Conservation (phyloP, 78 protist genomes). For the Bigelowiella natans region DNA sequence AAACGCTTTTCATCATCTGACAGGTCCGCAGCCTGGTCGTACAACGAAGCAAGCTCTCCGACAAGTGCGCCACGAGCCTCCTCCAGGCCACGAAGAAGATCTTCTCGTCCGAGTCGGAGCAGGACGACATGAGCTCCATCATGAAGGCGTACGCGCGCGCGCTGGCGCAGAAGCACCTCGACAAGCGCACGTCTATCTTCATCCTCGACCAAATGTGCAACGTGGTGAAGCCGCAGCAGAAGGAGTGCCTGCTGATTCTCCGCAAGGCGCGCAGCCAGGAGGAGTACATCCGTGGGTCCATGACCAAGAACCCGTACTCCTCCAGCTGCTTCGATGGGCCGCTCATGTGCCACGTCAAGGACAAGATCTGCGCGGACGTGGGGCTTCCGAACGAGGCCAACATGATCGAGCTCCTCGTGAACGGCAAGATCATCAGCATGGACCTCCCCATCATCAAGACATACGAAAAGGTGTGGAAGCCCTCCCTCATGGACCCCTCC, state of each 20-base stretch:
- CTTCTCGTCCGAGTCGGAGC: not conserved
- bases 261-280: conserved; percentile 71
- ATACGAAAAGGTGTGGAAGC: not conserved
- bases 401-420: conserved; percentile 82
- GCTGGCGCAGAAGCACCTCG: conserved; percentile 6
- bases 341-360: conserved; percentile 77
- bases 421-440: conserved; percentile 59
- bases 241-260: conserved; percentile 38
- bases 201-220: conserved; percentile 58
- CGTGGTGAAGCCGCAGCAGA: conserved; percentile 59
- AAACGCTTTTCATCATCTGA: no score
- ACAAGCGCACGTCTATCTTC: conserved; percentile 44
- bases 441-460: conserved; percentile 52
- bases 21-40: not conserved
- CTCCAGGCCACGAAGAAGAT: not conserved
- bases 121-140: not conserved
- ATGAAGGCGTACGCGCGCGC: conserved; percentile 8
- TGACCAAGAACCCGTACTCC: conserved; percentile 64
- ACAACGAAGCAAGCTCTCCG: not conserved
- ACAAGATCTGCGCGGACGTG: conserved; percentile 55
- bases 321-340: conserved; percentile 46
- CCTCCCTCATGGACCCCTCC: not conserved
- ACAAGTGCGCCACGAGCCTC: not conserved
- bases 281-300: conserved; percentile 78
- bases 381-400: conserved; percentile 49